Evolutionary conservation across 1,139 yeast genomes (phyloP).

Genomic region (Protomyces arabidopsidicola): DNA sequence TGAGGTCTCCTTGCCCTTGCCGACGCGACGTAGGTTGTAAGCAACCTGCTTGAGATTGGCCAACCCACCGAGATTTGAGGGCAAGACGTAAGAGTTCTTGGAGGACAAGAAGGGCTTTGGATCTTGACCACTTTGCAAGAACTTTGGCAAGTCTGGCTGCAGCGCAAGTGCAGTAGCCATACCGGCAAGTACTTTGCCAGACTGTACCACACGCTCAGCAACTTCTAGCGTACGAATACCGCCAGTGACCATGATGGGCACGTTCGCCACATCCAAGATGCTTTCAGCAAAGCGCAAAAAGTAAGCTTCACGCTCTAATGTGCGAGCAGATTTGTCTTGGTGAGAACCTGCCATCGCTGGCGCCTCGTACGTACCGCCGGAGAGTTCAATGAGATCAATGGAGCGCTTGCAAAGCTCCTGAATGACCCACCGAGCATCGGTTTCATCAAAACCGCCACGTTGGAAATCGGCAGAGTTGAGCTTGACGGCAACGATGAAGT

Average conservation of each 20-base stretch:
- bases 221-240: neutral
- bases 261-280: slow-evolving; percentile 3
- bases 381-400: slow-evolving; percentile 24
- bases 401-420: slow-evolving; percentile 10
- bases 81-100: neutral
- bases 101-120: neutral
- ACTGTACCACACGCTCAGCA: neutral
- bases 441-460: slow-evolving; percentile 20
- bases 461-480: slow-evolving; percentile 28
- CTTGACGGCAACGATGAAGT: slow-evolving; percentile 19
- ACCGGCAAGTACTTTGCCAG: slow-evolving; percentile 2
- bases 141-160: neutral
- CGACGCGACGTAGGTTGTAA: neutral
- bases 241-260: slow-evolving; percentile 1
- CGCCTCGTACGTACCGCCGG: slow-evolving; percentile 26
- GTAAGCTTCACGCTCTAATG: slow-evolving; percentile 24
- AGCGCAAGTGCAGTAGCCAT: slow-evolving; percentile 3
- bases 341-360: slow-evolving; percentile 11
- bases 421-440: slow-evolving; percentile 3
- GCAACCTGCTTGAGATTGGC: neutral
- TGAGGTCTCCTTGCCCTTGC: neutral
- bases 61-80: neutral
- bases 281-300: slow-evolving; percentile 23
- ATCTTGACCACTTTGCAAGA: neutral
- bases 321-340: slow-evolving; percentile 10